Evolutionary conservation across 192 early-diverging fungal species (phyloP).

Genomic region (Coemansia sp.): DNA sequence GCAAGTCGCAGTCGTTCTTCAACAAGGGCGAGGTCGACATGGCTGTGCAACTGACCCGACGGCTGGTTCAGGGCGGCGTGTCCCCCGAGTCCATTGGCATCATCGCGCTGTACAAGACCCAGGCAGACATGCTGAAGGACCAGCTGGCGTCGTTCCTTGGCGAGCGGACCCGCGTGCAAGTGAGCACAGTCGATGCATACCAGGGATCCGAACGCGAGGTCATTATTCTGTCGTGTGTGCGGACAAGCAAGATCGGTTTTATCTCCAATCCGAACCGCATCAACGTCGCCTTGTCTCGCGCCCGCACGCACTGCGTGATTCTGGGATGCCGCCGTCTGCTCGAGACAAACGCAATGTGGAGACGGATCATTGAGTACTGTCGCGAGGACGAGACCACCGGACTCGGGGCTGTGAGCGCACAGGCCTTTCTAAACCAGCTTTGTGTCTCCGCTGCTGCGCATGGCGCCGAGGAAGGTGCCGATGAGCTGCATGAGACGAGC

Average conservation of each 20-base stretch:
- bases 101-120: conserved; percentile 51
- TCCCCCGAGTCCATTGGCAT: conserved; percentile 41
- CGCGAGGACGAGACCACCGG: conserved; percentile 10
- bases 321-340: conserved; percentile 33
- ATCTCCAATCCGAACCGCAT: conserved; percentile 54
- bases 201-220: conserved; percentile 60
- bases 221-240: conserved; percentile 56
- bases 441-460: conserved; percentile 11
- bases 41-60: conserved; percentile 34
- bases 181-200: conserved; percentile 61
- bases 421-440: conserved; percentile 38
- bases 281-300: conserved; percentile 59
- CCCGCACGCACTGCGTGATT: conserved; percentile 46
- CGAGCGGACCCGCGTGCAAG: conserved; percentile 34
- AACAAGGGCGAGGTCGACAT: conserved; percentile 48
- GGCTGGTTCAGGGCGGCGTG: conserved; percentile 22
- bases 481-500: neutral
- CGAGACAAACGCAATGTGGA: conserved; percentile 49
- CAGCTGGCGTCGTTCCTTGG: conserved; percentile 18
- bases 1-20: conserved; percentile 50
- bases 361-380: conserved; percentile 41
- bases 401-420: conserved; percentile 20
- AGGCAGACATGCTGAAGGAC: conserved; percentile 45
- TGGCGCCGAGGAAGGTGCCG: neutral
- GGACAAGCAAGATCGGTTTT: conserved; percentile 54